Base-by-base conservation (phyloP, 2,329 filamentous ascomycete species). In the Botrytis fabae region DNA sequence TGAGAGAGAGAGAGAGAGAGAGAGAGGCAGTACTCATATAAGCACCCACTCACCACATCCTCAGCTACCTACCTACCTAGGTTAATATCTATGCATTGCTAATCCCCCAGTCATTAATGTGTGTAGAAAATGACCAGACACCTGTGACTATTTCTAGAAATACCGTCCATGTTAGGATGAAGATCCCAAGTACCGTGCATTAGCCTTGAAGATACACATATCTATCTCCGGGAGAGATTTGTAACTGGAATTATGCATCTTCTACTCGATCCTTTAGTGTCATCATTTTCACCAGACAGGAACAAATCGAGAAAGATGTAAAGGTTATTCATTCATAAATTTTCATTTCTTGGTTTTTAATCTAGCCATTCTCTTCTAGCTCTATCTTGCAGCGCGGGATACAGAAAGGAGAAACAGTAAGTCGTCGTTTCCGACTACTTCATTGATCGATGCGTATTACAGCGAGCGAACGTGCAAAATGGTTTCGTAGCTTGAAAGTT, bases 381-480 rank as follows among this genome's bases (percentile, higher is more conserved):
- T 68, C 64, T 54, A 22, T 32, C 64, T 54, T 68, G 16, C 40
- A 42, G 48, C 25, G 57, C 35, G 16, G 40, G 28, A 35, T 28
- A 32, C 64, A 20, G 6, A 40, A 54, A 54, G 22, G 35, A 68
- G 51, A 54, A 54, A 32, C 46, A 66, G 18, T 18, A 3, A 22
- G 42, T 42, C 25, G 42, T 57, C 32, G 40, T 66, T 46, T 6
- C 38, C 46, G 16, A 51, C 46, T 6, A 38, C 44, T 32, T 38
- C 48, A 42, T 28, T 20, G 16, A 66, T 22, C n/a, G n/a, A 57
- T 14, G 18, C 51, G 64, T 40, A 6, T 57, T 32, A 28, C 35
- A 68, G 35, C 44, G 64, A 68, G 64, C 38, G 64, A 57, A 32
- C 35, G 64, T 42, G 48, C 64, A 57, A 28, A 54, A 68, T 68